Conservation (phyloP, 257 asterid genomes). For the Solanum habrochaites region DNA sequence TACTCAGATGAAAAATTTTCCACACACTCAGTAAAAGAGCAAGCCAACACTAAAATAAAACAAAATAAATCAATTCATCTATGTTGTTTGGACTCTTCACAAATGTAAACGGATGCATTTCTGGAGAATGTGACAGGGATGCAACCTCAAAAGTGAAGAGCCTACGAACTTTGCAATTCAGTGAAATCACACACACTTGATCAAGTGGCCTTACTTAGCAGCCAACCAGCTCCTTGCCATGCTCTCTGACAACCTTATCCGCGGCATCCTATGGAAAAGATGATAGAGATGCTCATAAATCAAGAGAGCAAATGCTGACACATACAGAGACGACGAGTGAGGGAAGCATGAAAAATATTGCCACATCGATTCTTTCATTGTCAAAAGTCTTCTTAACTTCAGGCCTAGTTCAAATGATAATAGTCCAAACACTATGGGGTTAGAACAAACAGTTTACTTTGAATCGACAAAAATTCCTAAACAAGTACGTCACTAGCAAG, state of each 20-base stretch:
- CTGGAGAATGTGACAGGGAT: neutral
- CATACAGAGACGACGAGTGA: neutral
- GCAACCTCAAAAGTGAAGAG: neutral
- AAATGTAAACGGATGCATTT: neutral
- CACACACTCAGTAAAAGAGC: neutral
- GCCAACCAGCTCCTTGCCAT: slow-evolving; percentile 15
- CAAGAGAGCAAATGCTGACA: neutral
- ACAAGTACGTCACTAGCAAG: neutral
- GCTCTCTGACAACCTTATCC: neutral
- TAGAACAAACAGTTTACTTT: neutral
- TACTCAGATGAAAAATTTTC: neutral
- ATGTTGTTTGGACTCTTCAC: neutral
- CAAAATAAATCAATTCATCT: neutral
- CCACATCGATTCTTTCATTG: neutral
- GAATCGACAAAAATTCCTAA: neutral
- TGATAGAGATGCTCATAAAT: neutral
- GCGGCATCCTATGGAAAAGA: slow-evolving; percentile 1
- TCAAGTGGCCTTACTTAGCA: slow-evolving; percentile 19
- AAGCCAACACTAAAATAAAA: neutral
- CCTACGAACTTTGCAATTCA: neutral
- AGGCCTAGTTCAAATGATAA: neutral
- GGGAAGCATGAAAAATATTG: neutral
- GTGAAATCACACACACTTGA: slow-evolving; percentile 10
- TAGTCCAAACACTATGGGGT: neutral
- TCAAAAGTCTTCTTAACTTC: neutral